phyloP scores from a whole-genome alignment of 345 rosid species.

The Nephelium lappaceum region DNA sequence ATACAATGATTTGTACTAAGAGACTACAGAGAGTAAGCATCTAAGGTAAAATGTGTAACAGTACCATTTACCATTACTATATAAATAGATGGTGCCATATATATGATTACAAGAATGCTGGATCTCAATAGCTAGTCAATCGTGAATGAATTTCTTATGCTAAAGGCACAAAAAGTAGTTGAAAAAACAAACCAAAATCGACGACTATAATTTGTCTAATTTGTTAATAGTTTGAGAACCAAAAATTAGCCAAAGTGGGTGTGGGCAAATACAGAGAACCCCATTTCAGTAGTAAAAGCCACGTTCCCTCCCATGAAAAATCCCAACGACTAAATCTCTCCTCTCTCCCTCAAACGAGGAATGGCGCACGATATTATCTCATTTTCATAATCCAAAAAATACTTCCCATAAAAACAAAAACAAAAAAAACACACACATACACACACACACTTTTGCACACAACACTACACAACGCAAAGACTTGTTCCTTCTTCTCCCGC shows the following conservation, averaged over 20 bases:
- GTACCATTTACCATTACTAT: too few species aligned
- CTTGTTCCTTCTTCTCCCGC: slow-evolving; percentile 28
- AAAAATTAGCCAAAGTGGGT: neutral
- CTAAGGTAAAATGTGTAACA: too few species aligned
- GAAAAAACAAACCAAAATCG: neutral
- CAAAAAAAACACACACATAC: neutral
- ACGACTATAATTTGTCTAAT: neutral
- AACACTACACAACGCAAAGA: neutral
- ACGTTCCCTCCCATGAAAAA: slow-evolving; percentile 29
- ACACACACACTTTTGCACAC: neutral
- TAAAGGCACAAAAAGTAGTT: neutral
- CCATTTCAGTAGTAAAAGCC: neutral
- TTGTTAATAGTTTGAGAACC: neutral
- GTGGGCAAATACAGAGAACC: neutral
- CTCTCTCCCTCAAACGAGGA: slow-evolving; percentile 32
- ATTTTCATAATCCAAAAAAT: too few species aligned
- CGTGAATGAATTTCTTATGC: neutral
- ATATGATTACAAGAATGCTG: too few species aligned
- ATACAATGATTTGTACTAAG: too few species aligned
- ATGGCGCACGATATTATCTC: slow-evolving; percentile 26
- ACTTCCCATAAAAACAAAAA: neutral
- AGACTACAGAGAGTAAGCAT: too few species aligned
- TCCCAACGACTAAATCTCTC: slow-evolving; percentile 40
- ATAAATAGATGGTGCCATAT: too few species aligned
- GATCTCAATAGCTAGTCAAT: too few species aligned